phyloP scores from a whole-genome alignment of 2,329 filamentous ascomycete species.

The Scortechinia acanthostroma region DNA sequence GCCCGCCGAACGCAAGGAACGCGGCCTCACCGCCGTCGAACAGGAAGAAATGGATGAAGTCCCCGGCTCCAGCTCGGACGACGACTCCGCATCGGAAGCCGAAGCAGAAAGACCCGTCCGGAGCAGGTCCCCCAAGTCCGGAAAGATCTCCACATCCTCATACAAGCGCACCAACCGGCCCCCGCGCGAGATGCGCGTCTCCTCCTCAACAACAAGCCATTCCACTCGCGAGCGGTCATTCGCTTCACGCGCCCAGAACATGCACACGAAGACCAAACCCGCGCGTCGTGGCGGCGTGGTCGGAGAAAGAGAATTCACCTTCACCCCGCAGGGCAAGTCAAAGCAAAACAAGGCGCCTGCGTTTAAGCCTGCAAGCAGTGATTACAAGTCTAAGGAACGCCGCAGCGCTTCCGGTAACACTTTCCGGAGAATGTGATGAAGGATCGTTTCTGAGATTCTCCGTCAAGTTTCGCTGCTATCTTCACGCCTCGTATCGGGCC shows the following conservation, averaged over 20 bases:
- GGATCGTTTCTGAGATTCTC: too few relatives aligned
- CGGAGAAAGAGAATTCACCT: conserved; percentile 49
- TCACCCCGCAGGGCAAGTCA: conserved; percentile 39
- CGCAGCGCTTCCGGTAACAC: conserved; percentile 38
- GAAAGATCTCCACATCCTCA: conserved; percentile 32
- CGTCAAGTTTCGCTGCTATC: too few relatives aligned
- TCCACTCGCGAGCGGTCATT: conserved; percentile 45
- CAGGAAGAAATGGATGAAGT: conserved; percentile 23
- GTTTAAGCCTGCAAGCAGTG: conserved; percentile 12
- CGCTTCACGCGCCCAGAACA: conserved; percentile 13
- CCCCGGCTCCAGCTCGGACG: conserved; percentile 36
- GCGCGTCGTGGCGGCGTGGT: conserved; percentile 26
- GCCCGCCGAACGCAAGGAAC: background rate
- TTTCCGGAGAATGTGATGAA: conserved; percentile 31
- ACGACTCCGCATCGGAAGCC: conserved; percentile 26
- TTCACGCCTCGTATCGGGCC: too few relatives aligned
- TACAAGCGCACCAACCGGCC: conserved; percentile 25
- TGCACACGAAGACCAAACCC: conserved; percentile 9
- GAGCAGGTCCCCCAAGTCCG: too few relatives aligned
- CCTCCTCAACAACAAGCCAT: conserved; percentile 35
- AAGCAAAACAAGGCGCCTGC: conserved; percentile 8
- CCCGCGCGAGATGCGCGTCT: conserved; percentile 45
- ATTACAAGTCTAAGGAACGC: conserved; percentile 26
- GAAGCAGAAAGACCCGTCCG: conserved; percentile 37
- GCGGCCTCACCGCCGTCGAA: conserved; percentile 32